phyloP scores from a whole-genome alignment of 2,329 filamentous ascomycete genomes.

The Colletotrichum sp. region DNA sequence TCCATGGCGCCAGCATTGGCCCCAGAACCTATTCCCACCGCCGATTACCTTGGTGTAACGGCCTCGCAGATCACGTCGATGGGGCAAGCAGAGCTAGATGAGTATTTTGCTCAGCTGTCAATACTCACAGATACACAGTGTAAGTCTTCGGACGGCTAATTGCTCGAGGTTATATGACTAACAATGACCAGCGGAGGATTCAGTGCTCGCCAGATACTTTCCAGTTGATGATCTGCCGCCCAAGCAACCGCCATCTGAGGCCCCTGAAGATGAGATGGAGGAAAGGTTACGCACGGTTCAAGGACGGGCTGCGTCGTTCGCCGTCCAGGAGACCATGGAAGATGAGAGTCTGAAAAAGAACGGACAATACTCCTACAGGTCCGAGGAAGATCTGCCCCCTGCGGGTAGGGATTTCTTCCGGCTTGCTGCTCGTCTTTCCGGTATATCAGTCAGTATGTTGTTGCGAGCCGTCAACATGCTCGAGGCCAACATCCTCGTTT shows the following conservation, averaged over 20 bases:
- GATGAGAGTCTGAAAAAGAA: not conserved
- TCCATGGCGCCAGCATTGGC: conserved; percentile 40
- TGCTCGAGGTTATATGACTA: conserved; percentile 10
- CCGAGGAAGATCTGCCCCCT: conserved; percentile 34
- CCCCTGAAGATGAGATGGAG: conserved; percentile 30
- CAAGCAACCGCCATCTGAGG: conserved; percentile 23
- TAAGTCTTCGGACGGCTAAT: conserved; percentile 33
- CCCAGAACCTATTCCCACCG: conserved; percentile 29
- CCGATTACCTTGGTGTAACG: conserved; percentile 56
- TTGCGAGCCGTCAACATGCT: conserved; percentile 43
- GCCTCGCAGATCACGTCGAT: conserved; percentile 69
- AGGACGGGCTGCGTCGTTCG: conserved; percentile 1
- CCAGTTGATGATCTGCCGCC: conserved; percentile 29
- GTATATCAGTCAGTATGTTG: conserved; percentile 36
- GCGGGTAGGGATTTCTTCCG: conserved; percentile 35
- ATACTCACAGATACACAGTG: conserved; percentile 37
- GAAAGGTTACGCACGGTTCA: conserved; percentile 1
- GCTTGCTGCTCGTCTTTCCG: conserved; percentile 35
- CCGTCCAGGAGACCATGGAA: not conserved
- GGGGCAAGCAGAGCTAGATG: conserved; percentile 64
- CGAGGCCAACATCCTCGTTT: conserved; percentile 37
- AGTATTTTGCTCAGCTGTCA: conserved; percentile 60
- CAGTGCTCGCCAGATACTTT: conserved; percentile 35
- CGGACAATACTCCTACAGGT: conserved; percentile 23
- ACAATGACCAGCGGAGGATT: conserved; percentile 5